phyloP scores from a whole-genome alignment of 2,329 filamentous ascomycete species.

The Furcasterigmium furcatum region DNA sequence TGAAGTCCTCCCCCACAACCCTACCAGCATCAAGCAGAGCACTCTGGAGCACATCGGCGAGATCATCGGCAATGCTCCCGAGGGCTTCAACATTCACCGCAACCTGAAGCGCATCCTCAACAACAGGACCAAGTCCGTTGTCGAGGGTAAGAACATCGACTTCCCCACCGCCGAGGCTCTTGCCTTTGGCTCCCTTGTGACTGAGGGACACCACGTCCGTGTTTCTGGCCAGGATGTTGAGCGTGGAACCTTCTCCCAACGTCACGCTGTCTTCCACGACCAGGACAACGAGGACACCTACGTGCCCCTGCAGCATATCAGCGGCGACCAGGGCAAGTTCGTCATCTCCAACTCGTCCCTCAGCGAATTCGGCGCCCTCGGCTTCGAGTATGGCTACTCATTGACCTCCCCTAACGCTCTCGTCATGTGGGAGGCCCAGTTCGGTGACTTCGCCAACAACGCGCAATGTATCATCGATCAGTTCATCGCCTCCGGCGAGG shows the following conservation, averaged over 20 bases:
- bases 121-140: slow-evolving; percentile 86
- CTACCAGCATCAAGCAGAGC: slow-evolving; percentile 73
- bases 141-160: slow-evolving; percentile 92
- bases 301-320: slow-evolving; percentile 86
- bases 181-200: slow-evolving; percentile 86
- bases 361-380: slow-evolving; percentile 69
- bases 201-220: slow-evolving; percentile 94
- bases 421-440: slow-evolving; percentile 99
- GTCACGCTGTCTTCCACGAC: slow-evolving; percentile 95
- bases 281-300: slow-evolving; percentile 92
- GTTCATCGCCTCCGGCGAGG: slow-evolving; percentile 95
- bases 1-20: slow-evolving; percentile 87
- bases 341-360: slow-evolving; percentile 95
- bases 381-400: slow-evolving; percentile 98
- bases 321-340: slow-evolving; percentile 90
- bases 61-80: slow-evolving; percentile 73
- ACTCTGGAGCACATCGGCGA: slow-evolving; percentile 79
- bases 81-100: slow-evolving; percentile 85
- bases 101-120: slow-evolving; percentile 95
- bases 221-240: slow-evolving; percentile 98
- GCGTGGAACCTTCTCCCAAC: slow-evolving; percentile 98
- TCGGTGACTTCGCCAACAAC: slow-evolving; percentile 99
- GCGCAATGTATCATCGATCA: slow-evolving; percentile 99
- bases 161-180: slow-evolving; percentile 97
- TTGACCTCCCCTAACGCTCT: slow-evolving; percentile 94